These are phyloP conservation scores for Purpureocillium takamizusanense DNA, from an alignment of 2,329 filamentous ascomycete genomes.

Conservation along the genomic window DNA sequence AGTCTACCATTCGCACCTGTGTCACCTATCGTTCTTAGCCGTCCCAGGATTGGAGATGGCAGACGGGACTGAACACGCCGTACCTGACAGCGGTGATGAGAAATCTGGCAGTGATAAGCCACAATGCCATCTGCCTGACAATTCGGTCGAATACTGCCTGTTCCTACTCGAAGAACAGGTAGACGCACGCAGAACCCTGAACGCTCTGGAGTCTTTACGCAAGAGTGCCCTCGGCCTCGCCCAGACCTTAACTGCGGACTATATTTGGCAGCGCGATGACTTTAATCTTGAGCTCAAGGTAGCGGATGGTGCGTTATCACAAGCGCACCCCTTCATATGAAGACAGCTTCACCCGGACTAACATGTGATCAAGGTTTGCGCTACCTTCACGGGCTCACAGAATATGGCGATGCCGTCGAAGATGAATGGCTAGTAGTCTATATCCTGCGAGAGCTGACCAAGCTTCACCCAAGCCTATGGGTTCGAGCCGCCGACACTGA, in stretches of 20 bases:
- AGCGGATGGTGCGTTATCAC: conserved; percentile 37
- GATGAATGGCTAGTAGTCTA: conserved; percentile 98
- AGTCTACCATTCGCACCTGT: no score
- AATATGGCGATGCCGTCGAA: conserved; percentile 89
- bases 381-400: conserved; percentile 68
- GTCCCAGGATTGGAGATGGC: no score
- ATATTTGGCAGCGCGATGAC: conserved; percentile 89
- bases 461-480: conserved; percentile 66
- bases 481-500: conserved; percentile 77
- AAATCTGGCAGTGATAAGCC: neutral
- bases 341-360: neutral
- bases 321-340: neutral
- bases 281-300: conserved; percentile 63
- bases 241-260: conserved; percentile 62
- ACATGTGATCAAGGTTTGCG: conserved; percentile 19
- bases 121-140: conserved; percentile 53
- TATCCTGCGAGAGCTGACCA: conserved; percentile 73
- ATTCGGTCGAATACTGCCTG: conserved; percentile 77
- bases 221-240: conserved; percentile 56
- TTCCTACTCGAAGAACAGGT: conserved; percentile 55
- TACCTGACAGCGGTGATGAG: no score
- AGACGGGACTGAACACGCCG: no score
- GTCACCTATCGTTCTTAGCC: no score
- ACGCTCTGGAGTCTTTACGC: conserved; percentile 62
- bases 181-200: conserved; percentile 47